Evolutionary conservation across 73 alveolate genomes (phyloP).

Genomic region (Loxodes magnus): DNA sequence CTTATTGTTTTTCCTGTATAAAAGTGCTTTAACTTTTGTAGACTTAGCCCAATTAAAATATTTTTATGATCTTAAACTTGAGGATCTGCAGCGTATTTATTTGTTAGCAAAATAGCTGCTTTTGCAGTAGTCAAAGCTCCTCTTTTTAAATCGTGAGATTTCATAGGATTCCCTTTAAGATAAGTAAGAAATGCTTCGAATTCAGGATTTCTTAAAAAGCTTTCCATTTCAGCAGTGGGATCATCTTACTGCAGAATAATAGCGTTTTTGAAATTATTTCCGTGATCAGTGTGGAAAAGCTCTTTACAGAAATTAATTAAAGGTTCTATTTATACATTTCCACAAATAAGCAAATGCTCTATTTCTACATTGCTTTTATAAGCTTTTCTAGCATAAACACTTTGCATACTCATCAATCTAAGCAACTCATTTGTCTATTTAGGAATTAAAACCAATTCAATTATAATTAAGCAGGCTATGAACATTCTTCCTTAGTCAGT

Average conservation of each 20-base stretch:
- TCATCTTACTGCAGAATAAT: constrained; percentile 65
- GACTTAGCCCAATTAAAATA: constrained; percentile 73
- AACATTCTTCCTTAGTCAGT: constrained; percentile 79
- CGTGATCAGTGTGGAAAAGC: constrained; percentile 92
- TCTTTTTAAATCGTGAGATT: constrained; percentile 61
- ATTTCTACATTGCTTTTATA: constrained; percentile 84
- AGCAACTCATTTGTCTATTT: constrained; percentile 77
- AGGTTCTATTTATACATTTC: constrained; percentile 72
- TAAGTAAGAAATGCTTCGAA: constrained; percentile 65
- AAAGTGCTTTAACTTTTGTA: constrained; percentile 74
- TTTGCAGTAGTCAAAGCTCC: constrained; percentile 73
- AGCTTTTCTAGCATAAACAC: constrained; percentile 75
- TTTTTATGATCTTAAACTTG: constrained; percentile 85
- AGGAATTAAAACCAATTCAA: constrained; percentile 76
- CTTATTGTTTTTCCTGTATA: constrained; percentile 54
- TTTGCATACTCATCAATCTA: constrained; percentile 73
- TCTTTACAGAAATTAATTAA: constrained; percentile 79
- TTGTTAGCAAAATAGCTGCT: constrained; percentile 77
- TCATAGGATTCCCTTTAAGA: constrained; percentile 65
- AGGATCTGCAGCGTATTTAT: constrained; percentile 78
- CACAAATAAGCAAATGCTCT: constrained; percentile 88
- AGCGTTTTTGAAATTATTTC: constrained; percentile 80
- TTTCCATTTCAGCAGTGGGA: constrained; percentile 88
- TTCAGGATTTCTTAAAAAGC: constrained; percentile 75
- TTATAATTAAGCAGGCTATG: constrained; percentile 57